Evolutionary conservation across 139 green algal species (phyloP).

Genomic region (Chloropicon primus): DNA sequence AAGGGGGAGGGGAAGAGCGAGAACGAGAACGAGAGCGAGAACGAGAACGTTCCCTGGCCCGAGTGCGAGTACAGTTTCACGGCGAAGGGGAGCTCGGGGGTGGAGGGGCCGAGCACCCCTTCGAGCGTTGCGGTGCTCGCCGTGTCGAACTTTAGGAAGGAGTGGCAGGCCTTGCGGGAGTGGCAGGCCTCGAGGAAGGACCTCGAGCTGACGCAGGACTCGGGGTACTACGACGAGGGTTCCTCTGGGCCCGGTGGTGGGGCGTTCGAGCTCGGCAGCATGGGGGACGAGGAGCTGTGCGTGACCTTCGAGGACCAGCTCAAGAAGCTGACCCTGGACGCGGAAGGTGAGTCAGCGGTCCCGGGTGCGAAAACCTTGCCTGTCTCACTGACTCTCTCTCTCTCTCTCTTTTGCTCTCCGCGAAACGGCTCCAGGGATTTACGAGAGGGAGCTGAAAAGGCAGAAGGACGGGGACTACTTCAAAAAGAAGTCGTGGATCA

Average conservation of each 20-base stretch:
- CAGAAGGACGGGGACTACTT: not conserved
- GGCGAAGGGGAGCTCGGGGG: not conserved
- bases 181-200: not conserved
- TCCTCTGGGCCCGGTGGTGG: too few species aligned
- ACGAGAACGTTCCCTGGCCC: too few species aligned
- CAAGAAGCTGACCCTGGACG: not conserved
- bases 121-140: not conserved
- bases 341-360: too few species aligned
- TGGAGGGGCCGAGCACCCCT: not conserved
- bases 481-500: not conserved
- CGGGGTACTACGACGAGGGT: not conserved
- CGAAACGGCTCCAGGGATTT: too few species aligned
- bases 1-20: not conserved
- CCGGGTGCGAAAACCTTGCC: too few species aligned
- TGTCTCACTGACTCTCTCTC: too few species aligned
- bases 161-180: not conserved
- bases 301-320: not conserved
- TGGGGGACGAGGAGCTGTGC: not conserved
- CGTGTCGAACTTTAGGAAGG: not conserved
- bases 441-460: not conserved
- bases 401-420: too few species aligned
- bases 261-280: not conserved
- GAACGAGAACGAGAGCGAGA: not conserved
- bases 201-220: not conserved
- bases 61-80: not conserved